These are phyloP conservation scores for Arthroderma uncinatum DNA, from an alignment of 2,329 filamentous ascomycete species.

Conservation along the genomic window DNA sequence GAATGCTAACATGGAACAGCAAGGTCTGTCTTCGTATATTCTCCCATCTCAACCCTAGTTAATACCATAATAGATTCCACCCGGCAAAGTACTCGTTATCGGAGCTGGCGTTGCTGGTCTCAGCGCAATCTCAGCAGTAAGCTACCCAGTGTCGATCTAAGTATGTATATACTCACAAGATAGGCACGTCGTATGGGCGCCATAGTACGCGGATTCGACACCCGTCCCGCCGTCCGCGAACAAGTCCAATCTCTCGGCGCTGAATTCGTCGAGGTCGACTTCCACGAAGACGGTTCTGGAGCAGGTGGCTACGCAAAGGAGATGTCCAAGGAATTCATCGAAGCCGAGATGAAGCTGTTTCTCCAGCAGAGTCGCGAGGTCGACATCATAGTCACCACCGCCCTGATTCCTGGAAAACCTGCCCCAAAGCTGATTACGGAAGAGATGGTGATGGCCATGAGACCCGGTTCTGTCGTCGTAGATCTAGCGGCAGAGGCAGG, in stretches of 20 bases:
- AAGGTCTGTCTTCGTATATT: slow-evolving; percentile 11
- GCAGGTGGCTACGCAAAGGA: slow-evolving; percentile 83
- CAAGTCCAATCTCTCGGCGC: slow-evolving; percentile 84
- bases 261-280: slow-evolving; percentile 77
- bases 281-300: slow-evolving; percentile 73
- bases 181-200: slow-evolving; percentile 71
- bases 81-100: slow-evolving; percentile 81
- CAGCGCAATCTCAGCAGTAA: slow-evolving; percentile 69
- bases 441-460: slow-evolving; percentile 73
- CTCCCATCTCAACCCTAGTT: slow-evolving; percentile 6
- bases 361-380: slow-evolving; percentile 77
- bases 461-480: slow-evolving; percentile 76
- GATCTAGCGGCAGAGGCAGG: slow-evolving; percentile 81
- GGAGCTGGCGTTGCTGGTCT: slow-evolving; percentile 81
- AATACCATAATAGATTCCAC: slow-evolving; percentile 50
- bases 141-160: slow-evolving; percentile 12
- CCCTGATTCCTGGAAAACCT: slow-evolving; percentile 74
- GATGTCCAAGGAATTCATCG: slow-evolving; percentile 89
- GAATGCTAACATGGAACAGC: slow-evolving; percentile 20
- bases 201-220: slow-evolving; percentile 83
- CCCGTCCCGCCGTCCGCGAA: slow-evolving; percentile 73
- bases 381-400: slow-evolving; percentile 86
- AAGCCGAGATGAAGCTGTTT: slow-evolving; percentile 87
- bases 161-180: neutral
- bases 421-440: slow-evolving; percentile 78